Evolutionary conservation across 169 alveolate species (phyloP).

Genomic region (Ichthyophthirius multifiliis): DNA sequence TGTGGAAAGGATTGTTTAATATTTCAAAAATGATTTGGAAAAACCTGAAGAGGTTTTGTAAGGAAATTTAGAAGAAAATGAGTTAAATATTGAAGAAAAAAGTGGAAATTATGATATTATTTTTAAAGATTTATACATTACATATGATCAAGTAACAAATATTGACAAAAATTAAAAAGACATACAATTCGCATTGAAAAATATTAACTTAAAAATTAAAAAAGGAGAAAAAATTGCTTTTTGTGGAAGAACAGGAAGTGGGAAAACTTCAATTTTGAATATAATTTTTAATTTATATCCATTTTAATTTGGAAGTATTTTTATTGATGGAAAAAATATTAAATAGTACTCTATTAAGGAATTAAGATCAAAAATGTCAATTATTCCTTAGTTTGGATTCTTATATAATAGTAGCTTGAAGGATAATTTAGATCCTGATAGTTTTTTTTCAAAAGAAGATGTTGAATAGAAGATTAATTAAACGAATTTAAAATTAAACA

Average conservation of each 20-base stretch:
- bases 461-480: slow-evolving; percentile 19
- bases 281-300: slow-evolving; percentile 23
- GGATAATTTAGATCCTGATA: slow-evolving; percentile 37
- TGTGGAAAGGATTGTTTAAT: slow-evolving; percentile 4
- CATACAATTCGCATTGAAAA: slow-evolving; percentile 31
- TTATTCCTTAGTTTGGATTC: slow-evolving; percentile 40
- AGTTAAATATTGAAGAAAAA: neutral
- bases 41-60: too few relatives aligned
- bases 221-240: slow-evolving; percentile 39
- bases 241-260: slow-evolving; percentile 44
- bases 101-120: neutral
- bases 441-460: slow-evolving; percentile 35
- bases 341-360: neutral
- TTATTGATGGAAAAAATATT: slow-evolving; percentile 13
- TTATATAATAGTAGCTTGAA: slow-evolving; percentile 8
- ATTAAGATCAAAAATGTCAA: slow-evolving; percentile 23
- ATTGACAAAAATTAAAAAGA: too few relatives aligned
- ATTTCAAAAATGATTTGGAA: neutral
- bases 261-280: slow-evolving; percentile 38
- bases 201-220: slow-evolving; percentile 17
- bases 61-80: neutral
- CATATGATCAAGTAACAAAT: neutral
- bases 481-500: neutral
- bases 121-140: neutral
- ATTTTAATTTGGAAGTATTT: slow-evolving; percentile 5